These are phyloP conservation scores for Leucocoprinus birnbaumii DNA, from an alignment of 768 basidiomycete genomes.

Conservation along the genomic window DNA sequence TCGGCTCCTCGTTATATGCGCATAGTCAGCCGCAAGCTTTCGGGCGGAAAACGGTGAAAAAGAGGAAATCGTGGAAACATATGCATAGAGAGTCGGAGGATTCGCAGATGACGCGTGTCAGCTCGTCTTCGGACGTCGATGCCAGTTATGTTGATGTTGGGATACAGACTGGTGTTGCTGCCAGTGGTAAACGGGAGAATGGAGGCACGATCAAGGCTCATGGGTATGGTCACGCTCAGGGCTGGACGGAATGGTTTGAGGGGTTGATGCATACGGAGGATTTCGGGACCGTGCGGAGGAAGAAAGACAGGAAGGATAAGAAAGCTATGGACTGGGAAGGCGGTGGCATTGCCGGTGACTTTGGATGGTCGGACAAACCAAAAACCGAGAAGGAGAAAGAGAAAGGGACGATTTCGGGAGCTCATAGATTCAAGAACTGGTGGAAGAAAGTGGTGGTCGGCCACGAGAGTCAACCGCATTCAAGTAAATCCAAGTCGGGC, in stretches of 20 bases:
- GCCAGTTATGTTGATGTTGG: not conserved
- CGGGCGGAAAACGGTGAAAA: not conserved
- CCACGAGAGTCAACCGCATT: conserved; percentile 22
- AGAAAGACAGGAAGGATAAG: conserved; percentile 37
- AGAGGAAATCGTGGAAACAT: not conserved
- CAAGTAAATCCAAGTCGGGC: conserved; percentile 11
- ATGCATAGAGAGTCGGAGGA: conserved; percentile 8
- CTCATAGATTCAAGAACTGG: conserved; percentile 60
- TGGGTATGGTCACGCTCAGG: not conserved
- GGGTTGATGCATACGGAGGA: conserved; percentile 6
- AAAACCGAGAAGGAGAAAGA: conserved; percentile 20
- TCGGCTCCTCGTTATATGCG: conserved; percentile 1
- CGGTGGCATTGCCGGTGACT: not conserved
- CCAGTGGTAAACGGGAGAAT: not conserved
- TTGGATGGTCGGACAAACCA: conserved; percentile 12
- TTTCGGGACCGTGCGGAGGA: conserved; percentile 25
- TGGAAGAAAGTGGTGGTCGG: conserved; percentile 53
- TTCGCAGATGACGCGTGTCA: conserved; percentile 10
- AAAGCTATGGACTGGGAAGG: conserved; percentile 27
- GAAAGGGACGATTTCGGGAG: conserved; percentile 29
- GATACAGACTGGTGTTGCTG: conserved; percentile 8
- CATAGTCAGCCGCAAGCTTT: not conserved
- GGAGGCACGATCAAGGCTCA: not conserved
- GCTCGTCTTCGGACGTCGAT: not conserved
- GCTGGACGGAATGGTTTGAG: conserved; percentile 11